Base-by-base conservation (phyloP, 1,284 basidiomycete species). In the Xanthoconium separans region DNA sequence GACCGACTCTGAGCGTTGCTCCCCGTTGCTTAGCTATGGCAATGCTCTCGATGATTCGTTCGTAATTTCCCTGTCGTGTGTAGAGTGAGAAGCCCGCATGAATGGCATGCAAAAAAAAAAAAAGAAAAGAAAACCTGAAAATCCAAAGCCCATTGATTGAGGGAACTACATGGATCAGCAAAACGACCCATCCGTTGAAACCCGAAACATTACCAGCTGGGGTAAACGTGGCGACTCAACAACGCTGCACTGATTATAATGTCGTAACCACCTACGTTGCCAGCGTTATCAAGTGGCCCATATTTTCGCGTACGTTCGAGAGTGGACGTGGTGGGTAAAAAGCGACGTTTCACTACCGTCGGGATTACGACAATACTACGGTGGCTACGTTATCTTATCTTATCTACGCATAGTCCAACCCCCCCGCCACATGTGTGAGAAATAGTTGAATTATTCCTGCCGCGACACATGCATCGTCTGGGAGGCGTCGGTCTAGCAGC, bases 121-220 rank as follows among this genome's bases (percentile, higher is more conserved):
- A n/a, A n/a, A n/a, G n/a, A n/a, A n/a, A n/a, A n/a, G n/a, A 27
- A 27, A 27, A 86, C 93, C 74, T 94, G 84, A 61, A 97, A 98
- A 71, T 97, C 95, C 42, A 98, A 75, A 9, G 95, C 91, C 93
- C 95, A 98, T 75, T 98, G 95, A 69, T 96, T 96, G 47, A 98
- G 79, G 22, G 93, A 94, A 70, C 93, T 95, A 59, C 3, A 33
- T 12, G 49, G 18, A 51, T 65, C 36, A 69, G 54, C 47, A n/a
- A 39, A 36, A 20, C 22, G 36, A 39, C 11, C 16, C 6, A 27
- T 20, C 27, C 16, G 27, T 39, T 41, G 44, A 31, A 41, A 27
- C 29, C 22, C 29, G 13, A 36, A 37, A 57, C 54, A 63, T 59
- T 63, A 81, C 79, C 80, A 82, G 61, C 79, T 82, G 55, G 13